Conservation (phyloP, 805 yeast genomes). For the Komagataella phaffii region DNA sequence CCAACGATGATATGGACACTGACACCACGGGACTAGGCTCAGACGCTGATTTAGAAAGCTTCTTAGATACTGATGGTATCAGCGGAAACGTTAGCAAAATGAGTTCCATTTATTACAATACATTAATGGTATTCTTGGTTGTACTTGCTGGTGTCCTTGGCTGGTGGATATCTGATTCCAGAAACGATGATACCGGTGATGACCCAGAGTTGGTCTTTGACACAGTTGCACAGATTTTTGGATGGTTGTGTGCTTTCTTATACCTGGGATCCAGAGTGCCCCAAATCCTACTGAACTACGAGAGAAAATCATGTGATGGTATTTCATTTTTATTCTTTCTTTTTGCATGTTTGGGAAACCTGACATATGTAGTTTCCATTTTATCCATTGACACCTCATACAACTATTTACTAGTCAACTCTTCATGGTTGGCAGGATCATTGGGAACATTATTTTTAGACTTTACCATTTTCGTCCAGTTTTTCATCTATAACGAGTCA, state of each 20-base stretch:
- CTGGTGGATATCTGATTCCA: conserved; percentile 53
- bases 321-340: conserved; percentile 86
- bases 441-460: conserved; percentile 80
- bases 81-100: conserved; percentile 3
- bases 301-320: conserved; percentile 90
- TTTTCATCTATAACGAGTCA: conserved; percentile 53
- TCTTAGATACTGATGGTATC: conserved; percentile 18
- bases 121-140: conserved; percentile 52
- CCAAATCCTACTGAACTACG: conserved; percentile 73
- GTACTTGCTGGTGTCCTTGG: conserved; percentile 74
- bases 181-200: conserved; percentile 16
- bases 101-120: conserved; percentile 13
- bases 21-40: conserved; percentile 11
- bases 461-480: conserved; percentile 73
- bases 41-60: conserved; percentile 10
- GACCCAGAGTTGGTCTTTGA: conserved; percentile 44
- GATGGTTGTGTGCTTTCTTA: conserved; percentile 63
- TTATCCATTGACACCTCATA: conserved; percentile 59
- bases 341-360: conserved; percentile 90
- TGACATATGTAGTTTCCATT: conserved; percentile 81
- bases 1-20: conserved; percentile 7
- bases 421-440: conserved; percentile 89
- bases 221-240: conserved; percentile 75
- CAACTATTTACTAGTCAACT: conserved; percentile 64
- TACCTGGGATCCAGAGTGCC: conserved; percentile 87